Base-by-base conservation (phyloP, 495 filamentous ascomycete species). In the Tuber umbilicatum region DNA sequence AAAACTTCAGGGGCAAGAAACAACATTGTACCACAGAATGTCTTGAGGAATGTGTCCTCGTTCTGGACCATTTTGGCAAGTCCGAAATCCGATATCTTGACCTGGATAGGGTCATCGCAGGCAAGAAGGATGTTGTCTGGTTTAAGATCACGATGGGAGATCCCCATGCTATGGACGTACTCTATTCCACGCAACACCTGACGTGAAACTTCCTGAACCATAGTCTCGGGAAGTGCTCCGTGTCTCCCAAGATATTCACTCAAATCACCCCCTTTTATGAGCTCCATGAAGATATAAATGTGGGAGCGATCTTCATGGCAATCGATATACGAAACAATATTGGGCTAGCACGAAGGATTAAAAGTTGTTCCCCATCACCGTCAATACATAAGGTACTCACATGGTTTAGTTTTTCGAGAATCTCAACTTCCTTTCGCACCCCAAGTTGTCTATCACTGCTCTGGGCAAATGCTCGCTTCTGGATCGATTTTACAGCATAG, bases 1-100 rank as follows among this genome's bases (percentile, higher is more conserved):
- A 97, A 99, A 3, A 99, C 93, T 81, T 99, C 95, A 2, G 95
- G 95, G 3, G 95, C 95, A 81, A 96, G 97, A 82, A 97, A 99
- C 16, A 98, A 86, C 47, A 98, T 87, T 0, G 95, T 99, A 17
- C 95, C 95, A 82, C 95, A 99, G 81, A 99, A 99, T 0, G 95
- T 98, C 80, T 93, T 92, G 2, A 99, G 87, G 78, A 97, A 97
- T 0, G 94, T 97, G 74, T 96, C 91, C 60, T 92, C 87, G 73
- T 93, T 90, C 73, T 92, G 89, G 31, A 96, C 89, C 78, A 94
- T 92, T 83, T 99, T 99, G 0, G 96, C 97, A 17, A 99, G 86
- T 3, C 93, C 93, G 85, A 99, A 99, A 81, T 99, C 95, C 0
- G 96, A 96, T 21, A 99, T 86, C 84, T 98, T 98, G 79, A 97